A percentile compares a stretch with the other conserved stretches of the same genome.
Conservation (phyloP, 352 stramenopile species). For the Salisapilia sapeloensis region DNA sequence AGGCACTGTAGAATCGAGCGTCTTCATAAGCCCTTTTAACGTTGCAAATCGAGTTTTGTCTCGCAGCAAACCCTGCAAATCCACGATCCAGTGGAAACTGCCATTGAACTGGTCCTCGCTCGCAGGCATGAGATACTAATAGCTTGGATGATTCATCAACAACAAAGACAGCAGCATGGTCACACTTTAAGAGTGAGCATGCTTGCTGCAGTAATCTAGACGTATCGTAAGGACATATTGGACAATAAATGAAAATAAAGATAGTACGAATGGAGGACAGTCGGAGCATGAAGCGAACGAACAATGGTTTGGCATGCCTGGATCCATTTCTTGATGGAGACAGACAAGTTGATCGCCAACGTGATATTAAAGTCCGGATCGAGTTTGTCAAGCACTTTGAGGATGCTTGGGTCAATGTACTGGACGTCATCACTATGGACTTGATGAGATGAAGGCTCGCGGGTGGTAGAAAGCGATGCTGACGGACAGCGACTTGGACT, state of each 20-base stretch:
- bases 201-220: conserved; percentile 22
- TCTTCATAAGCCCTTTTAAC: conserved; percentile 51
- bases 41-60: conserved; percentile 39
- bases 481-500: background rate
- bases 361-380: conserved; percentile 77
- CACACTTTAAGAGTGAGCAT: conserved; percentile 48
- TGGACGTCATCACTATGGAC: conserved; percentile 21
- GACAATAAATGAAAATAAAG: conserved; percentile 1
- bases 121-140: conserved; percentile 14
- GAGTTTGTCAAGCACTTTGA: conserved; percentile 69
- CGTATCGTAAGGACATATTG: conserved; percentile 5
- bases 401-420: conserved; percentile 65
- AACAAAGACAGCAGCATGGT: conserved; percentile 46
- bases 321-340: conserved; percentile 59
- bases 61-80: conserved; percentile 31
- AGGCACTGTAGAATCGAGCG: conserved; percentile 53
- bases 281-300: conserved; percentile 22
- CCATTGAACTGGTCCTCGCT: conserved; percentile 23
- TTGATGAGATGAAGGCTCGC: conserved; percentile 7
- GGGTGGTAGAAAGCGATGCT: background rate
- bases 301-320: conserved; percentile 44
- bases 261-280: conserved; percentile 15
- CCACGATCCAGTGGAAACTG: conserved; percentile 58
- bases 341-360: conserved; percentile 47
- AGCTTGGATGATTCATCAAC: conserved; percentile 23